phyloP scores from a whole-genome alignment of 2,329 filamentous ascomycete genomes.

The Sarocladiaceae sp. region DNA sequence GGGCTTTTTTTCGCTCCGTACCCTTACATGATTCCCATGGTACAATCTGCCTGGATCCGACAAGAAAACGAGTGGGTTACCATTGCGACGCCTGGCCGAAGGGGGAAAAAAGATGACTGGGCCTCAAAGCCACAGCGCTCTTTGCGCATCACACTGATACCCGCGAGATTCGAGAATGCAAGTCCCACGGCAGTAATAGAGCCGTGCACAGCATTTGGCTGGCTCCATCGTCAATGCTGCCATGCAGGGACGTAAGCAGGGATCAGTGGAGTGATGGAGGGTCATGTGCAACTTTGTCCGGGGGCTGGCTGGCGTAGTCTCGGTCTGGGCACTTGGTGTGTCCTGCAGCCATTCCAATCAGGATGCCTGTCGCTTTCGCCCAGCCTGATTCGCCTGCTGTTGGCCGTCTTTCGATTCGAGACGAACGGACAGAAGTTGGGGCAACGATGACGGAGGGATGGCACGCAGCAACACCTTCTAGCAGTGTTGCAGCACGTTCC shows the following conservation, averaged over 20 bases:
- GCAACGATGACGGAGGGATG: constrained; percentile 2
- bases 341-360: constrained; percentile 6
- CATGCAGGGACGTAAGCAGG: constrained; percentile 8
- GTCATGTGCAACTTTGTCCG: constrained; percentile 3
- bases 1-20: no score
- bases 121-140: no score
- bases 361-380: constrained; percentile 3
- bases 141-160: no score
- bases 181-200: no score
- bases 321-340: constrained; percentile 7
- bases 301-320: constrained; percentile 2
- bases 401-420: no score
- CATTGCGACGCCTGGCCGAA: no score
- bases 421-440: background rate
- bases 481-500: constrained; percentile 5
- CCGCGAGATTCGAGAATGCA: no score
- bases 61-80: no score
- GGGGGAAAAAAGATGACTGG: no score
- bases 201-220: background rate
- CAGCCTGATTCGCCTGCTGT: no score
- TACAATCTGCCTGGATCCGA: no score
- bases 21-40: no score
- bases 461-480: constrained; percentile 4
- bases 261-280: constrained; percentile 8
- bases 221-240: constrained; percentile 1